A percentile compares a stretch with the other conserved stretches of the same genome.
phyloP scores from a whole-genome alignment of 208 protist species.

The Crithidia thermophila region DNA sequence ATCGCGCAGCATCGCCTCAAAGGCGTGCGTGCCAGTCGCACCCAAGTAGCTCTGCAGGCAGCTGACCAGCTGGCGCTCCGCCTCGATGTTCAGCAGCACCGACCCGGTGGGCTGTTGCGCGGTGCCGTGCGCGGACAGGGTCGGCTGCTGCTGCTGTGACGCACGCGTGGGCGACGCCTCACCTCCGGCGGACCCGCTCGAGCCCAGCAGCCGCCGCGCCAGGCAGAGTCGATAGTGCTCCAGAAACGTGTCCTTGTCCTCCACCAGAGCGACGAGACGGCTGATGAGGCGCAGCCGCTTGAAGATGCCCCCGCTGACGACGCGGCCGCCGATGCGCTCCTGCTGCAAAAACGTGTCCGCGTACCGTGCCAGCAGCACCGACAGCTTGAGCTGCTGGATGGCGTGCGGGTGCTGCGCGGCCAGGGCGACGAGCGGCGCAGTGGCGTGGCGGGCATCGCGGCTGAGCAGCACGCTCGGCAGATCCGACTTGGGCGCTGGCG shows the following conservation, averaged over 20 bases:
- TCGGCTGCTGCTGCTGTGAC: neutral
- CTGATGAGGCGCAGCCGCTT: constrained; percentile 32
- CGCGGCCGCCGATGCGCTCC: constrained; percentile 21
- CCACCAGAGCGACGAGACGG: constrained; percentile 45
- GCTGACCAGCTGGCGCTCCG: constrained; percentile 52
- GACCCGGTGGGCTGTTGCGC: neutral
- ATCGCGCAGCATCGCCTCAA: constrained; percentile 79
- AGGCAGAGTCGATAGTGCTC: constrained; percentile 57
- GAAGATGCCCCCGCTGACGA: constrained; percentile 20
- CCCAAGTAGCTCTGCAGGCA: constrained; percentile 53
- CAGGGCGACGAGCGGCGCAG: constrained; percentile 35
- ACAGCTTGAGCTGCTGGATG: constrained; percentile 32
- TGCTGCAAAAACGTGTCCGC: constrained; percentile 38
- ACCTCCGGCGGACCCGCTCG: constrained; percentile 3
- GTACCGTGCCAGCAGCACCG: constrained; percentile 56
- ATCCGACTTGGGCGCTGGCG: neutral
- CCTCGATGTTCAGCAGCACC: constrained; percentile 38
- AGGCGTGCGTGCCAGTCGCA: constrained; percentile 33
- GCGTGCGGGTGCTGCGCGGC: constrained; percentile 14
- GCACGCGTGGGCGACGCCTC: neutral
- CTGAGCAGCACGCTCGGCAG: constrained; percentile 57
- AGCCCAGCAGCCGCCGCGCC: constrained; percentile 49
- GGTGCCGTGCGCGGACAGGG: neutral
- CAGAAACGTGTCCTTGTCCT: constrained; percentile 71
- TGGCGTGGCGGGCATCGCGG: constrained; percentile 41